These are phyloP conservation scores for Sequoia sempervirens DNA, from an alignment of 75 land plant genomes.

Conservation along the genomic window DNA sequence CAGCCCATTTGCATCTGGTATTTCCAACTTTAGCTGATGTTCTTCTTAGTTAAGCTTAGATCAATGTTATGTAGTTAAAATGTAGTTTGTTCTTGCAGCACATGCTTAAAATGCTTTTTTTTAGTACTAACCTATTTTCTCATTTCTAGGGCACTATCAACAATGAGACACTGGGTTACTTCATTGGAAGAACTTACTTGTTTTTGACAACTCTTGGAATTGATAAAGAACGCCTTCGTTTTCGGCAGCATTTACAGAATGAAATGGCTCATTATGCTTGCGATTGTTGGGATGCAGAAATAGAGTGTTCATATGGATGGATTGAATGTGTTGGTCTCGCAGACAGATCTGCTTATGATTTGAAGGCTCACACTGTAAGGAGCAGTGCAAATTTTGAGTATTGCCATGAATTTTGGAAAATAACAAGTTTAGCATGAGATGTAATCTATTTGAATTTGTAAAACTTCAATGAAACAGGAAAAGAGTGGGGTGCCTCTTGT, in stretches of 20 bases:
- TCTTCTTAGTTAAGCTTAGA: background rate
- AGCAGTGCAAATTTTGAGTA: background rate
- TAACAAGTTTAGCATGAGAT: background rate
- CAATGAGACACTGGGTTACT: conserved; percentile 96
- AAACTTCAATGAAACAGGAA: conserved; percentile 39
- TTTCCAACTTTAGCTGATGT: background rate
- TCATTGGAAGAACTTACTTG: conserved; percentile 91
- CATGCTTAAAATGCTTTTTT: background rate
- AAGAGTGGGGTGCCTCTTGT: conserved; percentile 79
- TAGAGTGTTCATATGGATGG: conserved; percentile 98
- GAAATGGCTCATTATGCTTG: conserved; percentile 99
- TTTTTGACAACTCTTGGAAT: conserved; percentile 86
- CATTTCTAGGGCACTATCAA: conserved; percentile 72
- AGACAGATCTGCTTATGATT: conserved; percentile 95
- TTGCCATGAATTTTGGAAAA: background rate
- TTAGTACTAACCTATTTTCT: background rate
- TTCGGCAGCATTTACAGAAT: conserved; percentile 91
- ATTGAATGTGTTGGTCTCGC: conserved; percentile 98
- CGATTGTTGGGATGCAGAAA: conserved; percentile 99
- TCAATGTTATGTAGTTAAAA: background rate
- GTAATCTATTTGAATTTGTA: background rate
- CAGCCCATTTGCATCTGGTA: background rate
- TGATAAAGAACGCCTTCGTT: conserved; percentile 78
- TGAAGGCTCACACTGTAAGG: conserved; percentile 84
- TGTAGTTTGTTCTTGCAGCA: background rate